Evolutionary conservation across 2,329 filamentous ascomycete species (phyloP).

Genomic region (Hortaea sp.): DNA sequence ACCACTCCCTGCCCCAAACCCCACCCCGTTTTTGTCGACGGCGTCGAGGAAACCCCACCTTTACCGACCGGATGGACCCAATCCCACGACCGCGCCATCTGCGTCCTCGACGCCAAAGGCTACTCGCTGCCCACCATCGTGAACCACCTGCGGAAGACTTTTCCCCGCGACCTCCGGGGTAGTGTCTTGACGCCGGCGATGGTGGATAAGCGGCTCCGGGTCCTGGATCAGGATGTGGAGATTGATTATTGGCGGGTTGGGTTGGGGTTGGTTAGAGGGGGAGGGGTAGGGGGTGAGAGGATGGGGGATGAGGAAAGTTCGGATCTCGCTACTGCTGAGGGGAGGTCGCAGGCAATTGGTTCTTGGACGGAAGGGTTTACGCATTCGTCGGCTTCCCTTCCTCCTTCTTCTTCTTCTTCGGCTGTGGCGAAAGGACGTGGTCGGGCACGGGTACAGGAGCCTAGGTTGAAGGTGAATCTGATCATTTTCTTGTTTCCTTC

Average conservation of each 20-base stretch:
- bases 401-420: too few species aligned
- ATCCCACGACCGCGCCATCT: constrained; percentile 26
- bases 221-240: constrained; percentile 25
- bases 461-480: too few species aligned
- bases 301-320: background rate
- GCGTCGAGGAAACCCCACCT: constrained; percentile 17
- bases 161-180: constrained; percentile 17
- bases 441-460: too few species aligned
- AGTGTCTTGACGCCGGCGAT: constrained; percentile 18
- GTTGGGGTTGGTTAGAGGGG: background rate
- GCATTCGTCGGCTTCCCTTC: too few species aligned
- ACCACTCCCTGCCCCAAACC: constrained; percentile 4
- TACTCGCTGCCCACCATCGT: constrained; percentile 21
- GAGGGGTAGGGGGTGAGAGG: too few species aligned
- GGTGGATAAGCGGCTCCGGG: constrained; percentile 26
- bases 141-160: constrained; percentile 19
- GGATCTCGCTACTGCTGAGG: background rate
- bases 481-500: too few species aligned
- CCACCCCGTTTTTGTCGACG: constrained; percentile 11
- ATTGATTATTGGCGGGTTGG: constrained; percentile 21
- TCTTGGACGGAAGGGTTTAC: too few species aligned
- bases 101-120: constrained; percentile 23
- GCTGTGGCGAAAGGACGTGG: too few species aligned
- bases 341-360: too few species aligned
- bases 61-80: constrained; percentile 21